Base-by-base conservation (phyloP, 2,329 filamentous ascomycete species). In the Aspergillus sojae region DNA sequence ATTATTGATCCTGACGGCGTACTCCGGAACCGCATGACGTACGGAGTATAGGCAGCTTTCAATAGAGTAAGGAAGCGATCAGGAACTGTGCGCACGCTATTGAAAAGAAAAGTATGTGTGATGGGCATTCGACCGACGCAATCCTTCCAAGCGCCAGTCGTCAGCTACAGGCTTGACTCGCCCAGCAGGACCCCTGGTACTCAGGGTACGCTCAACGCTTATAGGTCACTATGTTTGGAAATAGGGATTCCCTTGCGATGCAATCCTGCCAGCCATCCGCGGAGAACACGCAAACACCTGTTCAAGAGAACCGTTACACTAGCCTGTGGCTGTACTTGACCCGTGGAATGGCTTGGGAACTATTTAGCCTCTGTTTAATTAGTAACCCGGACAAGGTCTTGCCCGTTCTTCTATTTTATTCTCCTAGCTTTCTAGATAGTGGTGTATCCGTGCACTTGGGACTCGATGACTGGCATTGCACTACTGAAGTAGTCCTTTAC, bases 301-400 rank as follows among this genome's bases (percentile, higher is more conserved):
- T 52, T 52, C 48, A 52, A 52, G 48, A 52, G 28, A 14, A 12
- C 48, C 48, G 48, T 52, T 52, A 34, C 28, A 52, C 48, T 52
- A 52, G 14, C 21, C 28, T 10, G 28, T 52, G 16, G 28, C 48
- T 52, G 48, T n/a, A 32, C 48, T 32, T 9, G 16, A 52, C 4
- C 48, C 28, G 28, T 32, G 48, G 28, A 52, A 32, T 32, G 19
- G 11, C 28, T 30, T 52, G 32, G 26, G 7, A 32, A 52, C 48
- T 52, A 52, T 52, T 52, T 32, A 19, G 21, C 28, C 30, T 32
- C 28, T 23, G 28, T 52, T 52, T 32, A n/a, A 52, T 52, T 32
- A 52, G 48, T 52, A 32, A 52, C 48, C 16, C 48, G 6, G 48
- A 52, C 28, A 32, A 32, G 19, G 48, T 52, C 28, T 32, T 32